Evolutionary conservation across 331 rosid genomes (phyloP).

Genomic region (Malus hybrid): DNA sequence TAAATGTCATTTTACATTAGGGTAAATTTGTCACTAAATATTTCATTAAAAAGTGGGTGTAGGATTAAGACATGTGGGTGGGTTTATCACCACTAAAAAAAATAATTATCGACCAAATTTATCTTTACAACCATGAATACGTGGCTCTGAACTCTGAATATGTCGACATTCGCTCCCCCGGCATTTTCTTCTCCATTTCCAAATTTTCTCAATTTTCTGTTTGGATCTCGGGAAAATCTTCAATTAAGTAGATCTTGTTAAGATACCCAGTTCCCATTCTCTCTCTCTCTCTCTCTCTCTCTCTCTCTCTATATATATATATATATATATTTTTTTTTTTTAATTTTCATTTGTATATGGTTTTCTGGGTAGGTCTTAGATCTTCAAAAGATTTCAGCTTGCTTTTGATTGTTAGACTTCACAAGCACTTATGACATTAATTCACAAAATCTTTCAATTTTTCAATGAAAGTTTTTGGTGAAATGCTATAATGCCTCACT

Average conservation of each 20-base stretch:
- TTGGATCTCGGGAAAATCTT: conserved; percentile 15
- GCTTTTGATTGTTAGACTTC: not conserved
- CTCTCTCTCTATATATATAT: too few relatives aligned
- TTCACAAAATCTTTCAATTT: not conserved
- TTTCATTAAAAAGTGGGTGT: too few relatives aligned
- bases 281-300: not conserved
- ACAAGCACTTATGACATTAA: not conserved
- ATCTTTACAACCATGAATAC: too few relatives aligned
- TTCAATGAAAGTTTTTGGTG: not conserved
- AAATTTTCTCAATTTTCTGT: conserved; percentile 12
- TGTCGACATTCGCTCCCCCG: too few relatives aligned
- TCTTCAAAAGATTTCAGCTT: conserved; percentile 7
- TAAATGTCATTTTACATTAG: too few relatives aligned
- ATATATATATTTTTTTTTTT: not conserved
- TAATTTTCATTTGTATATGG: not conserved
- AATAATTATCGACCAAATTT: too few relatives aligned
- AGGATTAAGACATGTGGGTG: too few relatives aligned
- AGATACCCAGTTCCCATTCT: conserved; percentile 13
- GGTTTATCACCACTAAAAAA: too few relatives aligned
- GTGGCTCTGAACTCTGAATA: too few relatives aligned
- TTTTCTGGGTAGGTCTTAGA: conserved; percentile 14
- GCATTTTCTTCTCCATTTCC: not conserved
- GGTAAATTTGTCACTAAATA: too few relatives aligned
- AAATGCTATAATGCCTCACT: not conserved
- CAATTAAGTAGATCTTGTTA: conserved; percentile 7